These are phyloP conservation scores for Fusarium veterinarium DNA, from an alignment of 2,329 filamentous ascomycete genomes.

Conservation along the genomic window DNA sequence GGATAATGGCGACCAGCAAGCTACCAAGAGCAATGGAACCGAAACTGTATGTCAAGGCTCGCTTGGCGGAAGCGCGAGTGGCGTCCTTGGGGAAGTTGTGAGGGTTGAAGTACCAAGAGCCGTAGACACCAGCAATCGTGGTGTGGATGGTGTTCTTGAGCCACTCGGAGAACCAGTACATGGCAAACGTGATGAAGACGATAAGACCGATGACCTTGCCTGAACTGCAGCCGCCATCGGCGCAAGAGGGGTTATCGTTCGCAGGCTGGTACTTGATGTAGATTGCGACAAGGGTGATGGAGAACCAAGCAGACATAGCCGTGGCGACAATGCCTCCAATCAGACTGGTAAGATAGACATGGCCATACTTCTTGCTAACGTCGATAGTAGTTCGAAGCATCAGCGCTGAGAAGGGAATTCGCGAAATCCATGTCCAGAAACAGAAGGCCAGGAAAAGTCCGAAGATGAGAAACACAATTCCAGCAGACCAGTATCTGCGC, in stretches of 20 bases:
- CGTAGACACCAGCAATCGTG: slow-evolving; percentile 88
- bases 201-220: slow-evolving; percentile 86
- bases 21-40: slow-evolving; percentile 91
- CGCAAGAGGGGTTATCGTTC: slow-evolving; percentile 62
- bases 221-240: slow-evolving; percentile 73
- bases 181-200: slow-evolving; percentile 89
- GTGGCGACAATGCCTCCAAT: slow-evolving; percentile 82
- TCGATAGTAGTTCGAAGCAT: slow-evolving; percentile 91
- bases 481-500: slow-evolving; percentile 81
- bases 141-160: slow-evolving; percentile 94
- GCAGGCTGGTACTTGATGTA: slow-evolving; percentile 85
- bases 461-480: slow-evolving; percentile 88
- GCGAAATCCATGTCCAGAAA: slow-evolving; percentile 88
- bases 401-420: slow-evolving; percentile 90
- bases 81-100: slow-evolving; percentile 78
- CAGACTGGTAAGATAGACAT: slow-evolving; percentile 88
- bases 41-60: slow-evolving; percentile 90
- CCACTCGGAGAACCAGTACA: slow-evolving; percentile 95
- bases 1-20: slow-evolving; percentile 86
- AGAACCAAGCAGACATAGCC: slow-evolving; percentile 85
- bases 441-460: slow-evolving; percentile 78
- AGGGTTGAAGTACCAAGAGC: slow-evolving; percentile 89
- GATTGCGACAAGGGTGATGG: slow-evolving; percentile 85
- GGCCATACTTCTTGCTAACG: slow-evolving; percentile 83
- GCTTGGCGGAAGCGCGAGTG: slow-evolving; percentile 84